These are phyloP conservation scores for Termitomyces sp. DNA, from an alignment of 768 basidiomycete genomes.

Conservation along the genomic window DNA sequence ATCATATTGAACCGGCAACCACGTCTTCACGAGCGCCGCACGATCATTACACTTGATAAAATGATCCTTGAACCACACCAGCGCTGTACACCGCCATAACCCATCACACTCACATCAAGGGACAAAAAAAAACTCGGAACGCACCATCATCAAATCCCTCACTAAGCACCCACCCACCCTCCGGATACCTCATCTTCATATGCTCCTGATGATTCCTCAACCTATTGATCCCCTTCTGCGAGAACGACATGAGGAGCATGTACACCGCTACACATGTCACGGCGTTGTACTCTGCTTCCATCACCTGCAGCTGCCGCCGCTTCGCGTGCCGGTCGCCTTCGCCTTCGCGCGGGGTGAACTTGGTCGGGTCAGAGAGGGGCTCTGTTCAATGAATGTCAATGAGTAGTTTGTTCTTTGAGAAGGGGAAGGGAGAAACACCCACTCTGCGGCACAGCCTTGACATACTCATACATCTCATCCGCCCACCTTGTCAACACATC, in stretches of 20 bases:
- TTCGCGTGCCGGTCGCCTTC: constrained; percentile 71
- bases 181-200: constrained; percentile 76
- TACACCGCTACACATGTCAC: constrained; percentile 87
- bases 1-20: constrained; percentile 82
- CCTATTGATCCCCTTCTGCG: constrained; percentile 88
- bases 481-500: constrained; percentile 92
- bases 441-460: constrained; percentile 85
- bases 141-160: constrained; percentile 79
- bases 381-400: constrained; percentile 41
- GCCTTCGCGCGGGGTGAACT: constrained; percentile 68
- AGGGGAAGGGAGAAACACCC: constrained; percentile 26
- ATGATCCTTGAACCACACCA: constrained; percentile 89
- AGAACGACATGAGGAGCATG: constrained; percentile 89
- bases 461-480: constrained; percentile 90
- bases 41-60: constrained; percentile 96
- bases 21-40: constrained; percentile 83
- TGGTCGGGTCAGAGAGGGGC: constrained; percentile 76
- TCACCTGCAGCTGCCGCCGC: constrained; percentile 67
- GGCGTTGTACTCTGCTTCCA: constrained; percentile 80
- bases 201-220: constrained; percentile 78
- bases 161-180: constrained; percentile 73
- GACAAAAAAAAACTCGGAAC: constrained; percentile 10
- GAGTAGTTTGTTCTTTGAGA: constrained; percentile 29
- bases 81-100: constrained; percentile 42
- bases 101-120: background rate